phyloP scores from a whole-genome alignment of 257 asterid genomes.

The Leonotis leonurus region DNA sequence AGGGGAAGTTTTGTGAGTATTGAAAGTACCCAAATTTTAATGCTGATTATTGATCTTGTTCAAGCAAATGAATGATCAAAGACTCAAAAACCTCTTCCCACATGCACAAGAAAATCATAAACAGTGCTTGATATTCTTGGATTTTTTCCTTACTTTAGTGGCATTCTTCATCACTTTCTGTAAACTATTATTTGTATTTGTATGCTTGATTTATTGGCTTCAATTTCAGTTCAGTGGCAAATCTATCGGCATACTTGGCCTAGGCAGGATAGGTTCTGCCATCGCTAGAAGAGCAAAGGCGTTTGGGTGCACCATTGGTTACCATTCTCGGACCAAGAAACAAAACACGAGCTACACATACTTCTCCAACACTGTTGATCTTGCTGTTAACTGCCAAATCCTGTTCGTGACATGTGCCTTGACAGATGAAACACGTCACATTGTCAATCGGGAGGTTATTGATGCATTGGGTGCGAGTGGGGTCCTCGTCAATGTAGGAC shows the following conservation, averaged over 20 bases:
- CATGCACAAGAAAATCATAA: background rate
- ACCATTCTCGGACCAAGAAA: constrained; percentile 62
- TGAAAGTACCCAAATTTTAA: background rate
- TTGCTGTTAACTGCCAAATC: constrained; percentile 52
- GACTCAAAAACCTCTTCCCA: background rate
- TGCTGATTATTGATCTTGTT: background rate
- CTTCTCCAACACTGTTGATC: constrained; percentile 37
- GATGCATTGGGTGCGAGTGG: constrained; percentile 70
- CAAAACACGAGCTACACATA: constrained; percentile 34
- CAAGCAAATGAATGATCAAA: background rate
- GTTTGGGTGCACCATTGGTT: constrained; percentile 61
- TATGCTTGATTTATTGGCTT: background rate
- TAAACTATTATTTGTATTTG: background rate
- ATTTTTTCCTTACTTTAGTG: background rate
- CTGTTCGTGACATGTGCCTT: constrained; percentile 58
- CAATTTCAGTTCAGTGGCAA: constrained; percentile 67
- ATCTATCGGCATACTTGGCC: constrained; percentile 64
- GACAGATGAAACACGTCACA: constrained; percentile 52
- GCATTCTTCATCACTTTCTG: background rate
- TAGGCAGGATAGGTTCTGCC: constrained; percentile 84
- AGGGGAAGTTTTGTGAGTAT: background rate
- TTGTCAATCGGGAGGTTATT: constrained; percentile 49
- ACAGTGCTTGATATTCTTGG: background rate
- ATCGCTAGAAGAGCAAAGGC: constrained; percentile 72
- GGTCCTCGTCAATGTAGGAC: constrained; percentile 57